Conservation (phyloP, 164 flowering plant genomes). For the Malania oleifera region DNA sequence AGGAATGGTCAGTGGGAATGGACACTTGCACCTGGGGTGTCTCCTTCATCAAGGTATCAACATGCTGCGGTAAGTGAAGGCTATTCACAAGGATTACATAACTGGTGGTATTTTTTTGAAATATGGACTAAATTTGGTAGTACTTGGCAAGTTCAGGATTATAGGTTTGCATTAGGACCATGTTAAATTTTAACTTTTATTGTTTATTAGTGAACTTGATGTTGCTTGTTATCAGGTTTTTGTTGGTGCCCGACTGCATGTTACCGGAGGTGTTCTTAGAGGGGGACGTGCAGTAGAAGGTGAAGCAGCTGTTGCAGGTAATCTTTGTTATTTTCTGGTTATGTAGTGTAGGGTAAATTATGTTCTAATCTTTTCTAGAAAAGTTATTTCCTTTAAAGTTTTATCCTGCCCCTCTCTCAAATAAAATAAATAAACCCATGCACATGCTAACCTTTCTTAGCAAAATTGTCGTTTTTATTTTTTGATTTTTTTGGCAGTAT, state of each 20-base stretch:
- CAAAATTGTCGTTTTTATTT: background rate
- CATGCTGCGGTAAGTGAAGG: slow-evolving; percentile 89
- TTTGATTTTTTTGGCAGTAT: slow-evolving; percentile 33
- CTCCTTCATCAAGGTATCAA: slow-evolving; percentile 94
- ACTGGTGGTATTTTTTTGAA: background rate
- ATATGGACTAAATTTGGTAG: background rate
- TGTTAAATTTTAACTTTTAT: background rate
- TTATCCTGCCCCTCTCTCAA: too few species aligned
- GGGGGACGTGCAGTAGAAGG: slow-evolving; percentile 90
- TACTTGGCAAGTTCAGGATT: background rate
- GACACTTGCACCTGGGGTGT: slow-evolving; percentile 99
- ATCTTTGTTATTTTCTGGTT: slow-evolving; percentile 6
- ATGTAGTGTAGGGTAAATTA: background rate
- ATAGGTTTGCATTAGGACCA: background rate
- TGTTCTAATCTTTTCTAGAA: background rate
- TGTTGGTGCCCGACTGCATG: slow-evolving; percentile 94
- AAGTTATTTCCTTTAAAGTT: too few species aligned
- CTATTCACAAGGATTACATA: background rate
- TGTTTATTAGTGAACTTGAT: slow-evolving; percentile 1
- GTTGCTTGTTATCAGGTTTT: slow-evolving; percentile 60
- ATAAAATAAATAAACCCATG: too few species aligned
- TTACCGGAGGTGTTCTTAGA: slow-evolving; percentile 80
- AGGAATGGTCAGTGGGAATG: slow-evolving; percentile 99
- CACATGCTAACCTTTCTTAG: too few species aligned
- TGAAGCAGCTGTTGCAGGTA: slow-evolving; percentile 90